A percentile compares a stretch with the other conserved stretches of the same genome.
Evolutionary conservation across 73 alveolate species (phyloP).

Genomic region (Blepharisma stoltei): DNA sequence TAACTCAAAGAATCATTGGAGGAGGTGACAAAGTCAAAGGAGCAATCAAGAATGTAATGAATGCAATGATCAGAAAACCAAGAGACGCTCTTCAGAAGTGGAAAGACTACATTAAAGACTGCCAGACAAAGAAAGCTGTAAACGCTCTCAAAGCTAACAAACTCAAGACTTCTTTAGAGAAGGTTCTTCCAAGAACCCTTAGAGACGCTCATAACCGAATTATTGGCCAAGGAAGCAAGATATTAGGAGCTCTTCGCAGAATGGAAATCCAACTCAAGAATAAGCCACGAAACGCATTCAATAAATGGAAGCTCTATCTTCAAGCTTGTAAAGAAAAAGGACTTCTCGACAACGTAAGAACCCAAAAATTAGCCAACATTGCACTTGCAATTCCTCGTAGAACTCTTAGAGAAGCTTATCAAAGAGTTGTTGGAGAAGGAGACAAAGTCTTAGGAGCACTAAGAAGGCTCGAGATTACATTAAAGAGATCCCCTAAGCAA

Average conservation of each 20-base stretch:
- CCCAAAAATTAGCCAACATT: neutral
- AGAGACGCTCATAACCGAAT: neutral
- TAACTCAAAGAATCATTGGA: neutral
- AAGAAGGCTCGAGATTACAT: neutral
- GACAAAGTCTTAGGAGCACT: neutral
- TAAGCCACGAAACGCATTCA: neutral
- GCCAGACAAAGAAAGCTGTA: too few species aligned
- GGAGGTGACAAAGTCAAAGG: neutral
- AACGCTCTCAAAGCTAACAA: neutral
- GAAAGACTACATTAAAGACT: neutral
- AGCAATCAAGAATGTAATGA: neutral
- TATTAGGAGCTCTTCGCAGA: neutral
- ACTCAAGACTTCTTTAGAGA: neutral
- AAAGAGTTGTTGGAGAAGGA: conserved; percentile 22
- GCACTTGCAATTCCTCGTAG: neutral
- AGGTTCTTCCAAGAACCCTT: neutral
- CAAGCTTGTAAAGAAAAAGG: neutral
- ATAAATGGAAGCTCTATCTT: neutral
- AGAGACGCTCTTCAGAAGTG: neutral
- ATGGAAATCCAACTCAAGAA: neutral
- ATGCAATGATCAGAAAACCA: neutral
- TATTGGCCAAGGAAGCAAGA: neutral
- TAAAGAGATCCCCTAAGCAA: neutral
- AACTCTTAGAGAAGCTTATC: neutral
- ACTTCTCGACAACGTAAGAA: neutral